These are phyloP conservation scores for Sarcodon aspratus DNA, from an alignment of 768 basidiomycete species.

Conservation along the genomic window DNA sequence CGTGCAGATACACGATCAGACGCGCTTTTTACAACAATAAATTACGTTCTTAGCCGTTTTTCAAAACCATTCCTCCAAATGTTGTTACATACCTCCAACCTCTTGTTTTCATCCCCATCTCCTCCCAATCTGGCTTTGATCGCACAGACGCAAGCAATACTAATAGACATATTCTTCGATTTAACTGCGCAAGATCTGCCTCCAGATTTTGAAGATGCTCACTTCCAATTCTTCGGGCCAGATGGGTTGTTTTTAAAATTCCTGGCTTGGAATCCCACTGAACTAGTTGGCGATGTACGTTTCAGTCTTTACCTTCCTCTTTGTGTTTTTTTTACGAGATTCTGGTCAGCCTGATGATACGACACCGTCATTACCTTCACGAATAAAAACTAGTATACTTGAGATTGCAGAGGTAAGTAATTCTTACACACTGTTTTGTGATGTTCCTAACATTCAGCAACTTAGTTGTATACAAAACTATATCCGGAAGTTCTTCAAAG, in stretches of 20 bases:
- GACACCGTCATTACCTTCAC: constrained; percentile 77
- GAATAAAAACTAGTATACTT: constrained; percentile 80
- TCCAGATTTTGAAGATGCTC: constrained; percentile 84
- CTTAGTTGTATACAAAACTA: constrained; percentile 68
- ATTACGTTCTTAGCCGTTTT: constrained; percentile 78
- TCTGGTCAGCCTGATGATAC: constrained; percentile 59
- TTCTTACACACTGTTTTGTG: neutral
- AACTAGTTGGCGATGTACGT: constrained; percentile 62
- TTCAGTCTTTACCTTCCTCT: neutral
- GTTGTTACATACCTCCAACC: constrained; percentile 53
- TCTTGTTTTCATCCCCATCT: constrained; percentile 34
- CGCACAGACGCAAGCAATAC: constrained; percentile 65
- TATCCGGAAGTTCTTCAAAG: constrained; percentile 69
- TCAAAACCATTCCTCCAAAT: constrained; percentile 75
- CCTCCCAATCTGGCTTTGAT: constrained; percentile 26
- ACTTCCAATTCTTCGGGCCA: constrained; percentile 72
- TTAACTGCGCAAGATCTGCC: constrained; percentile 93
- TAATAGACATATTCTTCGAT: constrained; percentile 87
- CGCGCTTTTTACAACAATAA: constrained; percentile 81
- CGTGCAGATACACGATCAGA: constrained; percentile 84
- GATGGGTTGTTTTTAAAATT: constrained; percentile 73
- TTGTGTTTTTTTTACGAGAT: constrained; percentile 3
- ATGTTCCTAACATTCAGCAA: neutral
- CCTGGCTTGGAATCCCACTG: constrained; percentile 64
- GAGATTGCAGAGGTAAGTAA: constrained; percentile 76